Base-by-base conservation (phyloP, 345 rosid species). In the Citrus trifoliata region DNA sequence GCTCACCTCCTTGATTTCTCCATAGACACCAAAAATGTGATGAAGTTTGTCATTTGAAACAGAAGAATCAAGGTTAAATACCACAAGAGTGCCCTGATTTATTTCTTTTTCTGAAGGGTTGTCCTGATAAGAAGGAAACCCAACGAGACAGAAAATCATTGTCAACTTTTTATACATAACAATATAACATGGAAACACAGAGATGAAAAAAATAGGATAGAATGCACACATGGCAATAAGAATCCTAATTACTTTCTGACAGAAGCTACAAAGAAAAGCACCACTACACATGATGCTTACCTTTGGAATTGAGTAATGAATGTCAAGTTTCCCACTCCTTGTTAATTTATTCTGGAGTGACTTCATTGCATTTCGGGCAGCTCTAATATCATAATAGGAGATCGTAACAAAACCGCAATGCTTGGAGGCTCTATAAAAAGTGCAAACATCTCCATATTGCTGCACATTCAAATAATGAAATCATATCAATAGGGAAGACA, bases 371-470 rank as follows among this genome's bases (percentile, higher is more conserved):
- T 79, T 85, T 61, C 64, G 75, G 46, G 92, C 88, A 70, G 92
- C 90, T 78, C 92, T 79, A 40, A 88, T 86, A 80, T 89, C 92
- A 76, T 84, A 88, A 83, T 89, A 89, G 69, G 90, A 85, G 46
- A 89, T 80, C 85, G 83, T 84, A 72, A 85, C 89, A 83, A 86
- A 89, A 70, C 89, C 90, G 14, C 82, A 84, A 75, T 82, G 87
- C 78, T 88, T 89, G 88, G 89, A 89, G 35, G 89, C 80, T 35
- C 89, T 86, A 71, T 88, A 80, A 70, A 89, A 82, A 59, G 87
- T 73, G 37, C 71, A 84, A 60, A 89, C 81, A 67, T 85, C 88
- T 77, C 92, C 92, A 79, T 85, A 86, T 85, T 60, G 85, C 92
- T 89, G 85, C 67, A 76, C 62, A 72, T 40, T 66, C 66, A 80